Evolutionary conservation across 768 basidiomycete genomes (phyloP).

Genomic region (Russula virescens): DNA sequence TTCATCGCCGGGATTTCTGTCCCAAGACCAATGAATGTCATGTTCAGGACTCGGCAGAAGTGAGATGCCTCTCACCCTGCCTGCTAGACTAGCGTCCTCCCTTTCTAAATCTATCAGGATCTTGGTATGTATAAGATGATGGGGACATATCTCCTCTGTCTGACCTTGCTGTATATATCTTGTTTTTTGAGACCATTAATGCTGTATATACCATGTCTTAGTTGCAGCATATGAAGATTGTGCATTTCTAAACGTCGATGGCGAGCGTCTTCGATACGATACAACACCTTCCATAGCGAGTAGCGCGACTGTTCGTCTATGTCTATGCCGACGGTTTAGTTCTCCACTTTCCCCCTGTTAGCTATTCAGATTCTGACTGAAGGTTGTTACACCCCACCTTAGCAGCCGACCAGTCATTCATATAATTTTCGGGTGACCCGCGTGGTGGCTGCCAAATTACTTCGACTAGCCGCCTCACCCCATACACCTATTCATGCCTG

Average conservation of each 20-base stretch:
- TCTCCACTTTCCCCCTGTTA: too few relatives aligned
- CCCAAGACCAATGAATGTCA: background rate
- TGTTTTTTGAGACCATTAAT: too few relatives aligned
- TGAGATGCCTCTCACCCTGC: background rate
- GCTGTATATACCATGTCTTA: background rate
- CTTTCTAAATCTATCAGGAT: background rate
- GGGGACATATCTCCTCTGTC: background rate
- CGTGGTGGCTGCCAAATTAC: background rate
- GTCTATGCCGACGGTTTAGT: too few relatives aligned
- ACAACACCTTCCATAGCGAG: too few relatives aligned
- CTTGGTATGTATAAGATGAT: background rate
- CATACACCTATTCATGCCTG: slow-evolving; percentile 3
- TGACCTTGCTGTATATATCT: background rate
- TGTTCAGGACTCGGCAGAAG: slow-evolving; percentile 25
- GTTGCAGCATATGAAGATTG: background rate
- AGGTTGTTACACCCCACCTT: too few relatives aligned
- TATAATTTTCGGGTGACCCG: background rate
- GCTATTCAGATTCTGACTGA: too few relatives aligned
- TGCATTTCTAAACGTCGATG: background rate
- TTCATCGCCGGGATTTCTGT: background rate
- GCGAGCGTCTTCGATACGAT: too few relatives aligned
- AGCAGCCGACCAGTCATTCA: background rate
- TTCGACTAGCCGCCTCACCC: background rate
- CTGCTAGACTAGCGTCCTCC: background rate
- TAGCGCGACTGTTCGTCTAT: too few relatives aligned